Evolutionary conservation across 495 filamentous ascomycete genomes (phyloP), one percentile per base, ranked within the genome.

Genomic region (Aspergillus avenaceus): DNA sequence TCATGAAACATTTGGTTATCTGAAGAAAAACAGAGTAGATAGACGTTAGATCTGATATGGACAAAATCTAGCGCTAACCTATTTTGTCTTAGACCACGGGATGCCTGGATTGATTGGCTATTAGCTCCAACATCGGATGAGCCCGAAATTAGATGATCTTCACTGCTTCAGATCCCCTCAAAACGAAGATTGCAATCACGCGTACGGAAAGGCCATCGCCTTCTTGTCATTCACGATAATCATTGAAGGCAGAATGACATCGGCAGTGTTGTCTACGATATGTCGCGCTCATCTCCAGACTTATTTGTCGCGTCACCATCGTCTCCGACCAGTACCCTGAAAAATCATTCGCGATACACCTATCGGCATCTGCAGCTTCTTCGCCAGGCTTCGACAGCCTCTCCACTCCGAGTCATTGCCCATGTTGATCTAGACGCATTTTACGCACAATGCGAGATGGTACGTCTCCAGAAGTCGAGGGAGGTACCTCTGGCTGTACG

Each of bases 351-450:
- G 14, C 76, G 74, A 49, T 96, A 91, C 64, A 97, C 92, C 13
- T 90, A 86, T 61, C 86, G 86, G 40, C 85, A 97, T 26, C 76
- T 98, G 18, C 69, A 78, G 11, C 84, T 90, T 37, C 82, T 97
- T 29, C 79, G 83, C 18, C 77, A 83, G 11, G 88, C 80, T 48
- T 84, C 83, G 2, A 74, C 83, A 0, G 80, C 81, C 4, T 88
- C 83, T 42, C 93, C 91, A 13, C 77, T 98, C 13, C 84, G 93
- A 42, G 86, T 91, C 11, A 83, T 96, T 42, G 88, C 91, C 16
- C 93, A 97, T 61, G 79, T 97, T 50, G 93, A 98, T 64, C 83
- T 98, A 54, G 93, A 98, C 79, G 93, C 92, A 41, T 97, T 97
- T 69, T 98, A 98, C 59, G 93, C 95, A 4, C 93, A 98, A 78